Evolutionary conservation across 805 yeast species (phyloP).

Genomic region (Starmera dryadoides): DNA sequence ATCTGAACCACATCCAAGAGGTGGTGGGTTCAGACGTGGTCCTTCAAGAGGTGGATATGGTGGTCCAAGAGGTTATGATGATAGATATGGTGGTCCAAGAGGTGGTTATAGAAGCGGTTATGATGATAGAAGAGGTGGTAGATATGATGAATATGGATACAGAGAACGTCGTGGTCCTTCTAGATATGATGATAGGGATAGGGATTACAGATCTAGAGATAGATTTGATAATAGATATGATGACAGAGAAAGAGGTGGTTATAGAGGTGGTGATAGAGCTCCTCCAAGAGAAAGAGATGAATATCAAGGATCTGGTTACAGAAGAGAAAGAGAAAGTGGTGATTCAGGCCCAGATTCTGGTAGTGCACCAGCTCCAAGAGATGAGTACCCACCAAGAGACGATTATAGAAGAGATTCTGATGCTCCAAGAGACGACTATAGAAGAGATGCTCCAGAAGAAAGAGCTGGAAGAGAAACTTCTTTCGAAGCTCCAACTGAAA

Average conservation of each 20-base stretch:
- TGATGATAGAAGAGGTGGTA: slow-evolving; percentile 5
- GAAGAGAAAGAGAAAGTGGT: slow-evolving; percentile 5
- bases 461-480: slow-evolving; percentile 2
- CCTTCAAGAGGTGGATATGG: slow-evolving; percentile 15
- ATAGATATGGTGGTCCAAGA: slow-evolving; percentile 6
- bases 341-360: slow-evolving; percentile 1
- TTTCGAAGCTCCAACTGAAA: slow-evolving; percentile 6
- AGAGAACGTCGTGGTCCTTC: slow-evolving; percentile 1
- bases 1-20: slow-evolving; percentile 39
- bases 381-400: slow-evolving; percentile 4
- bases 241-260: slow-evolving; percentile 11
- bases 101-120: slow-evolving; percentile 12
- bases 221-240: slow-evolving; percentile 3
- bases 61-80: slow-evolving; percentile 5
- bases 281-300: slow-evolving; percentile 1
- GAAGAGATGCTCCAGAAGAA: slow-evolving; percentile 1
- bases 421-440: slow-evolving; percentile 5
- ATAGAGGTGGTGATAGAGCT: slow-evolving; percentile 10
- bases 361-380: not conserved
- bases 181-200: slow-evolving; percentile 10
- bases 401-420: slow-evolving; percentile 8
- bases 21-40: slow-evolving; percentile 15
- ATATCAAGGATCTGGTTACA: not conserved
- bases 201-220: slow-evolving; percentile 5
- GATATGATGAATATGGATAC: slow-evolving; percentile 1